A percentile compares a stretch with the other conserved stretches of the same genome.
These are phyloP conservation scores for Emydomyces testavorans DNA, from an alignment of 2,329 filamentous ascomycete species.

Conservation along the genomic window DNA sequence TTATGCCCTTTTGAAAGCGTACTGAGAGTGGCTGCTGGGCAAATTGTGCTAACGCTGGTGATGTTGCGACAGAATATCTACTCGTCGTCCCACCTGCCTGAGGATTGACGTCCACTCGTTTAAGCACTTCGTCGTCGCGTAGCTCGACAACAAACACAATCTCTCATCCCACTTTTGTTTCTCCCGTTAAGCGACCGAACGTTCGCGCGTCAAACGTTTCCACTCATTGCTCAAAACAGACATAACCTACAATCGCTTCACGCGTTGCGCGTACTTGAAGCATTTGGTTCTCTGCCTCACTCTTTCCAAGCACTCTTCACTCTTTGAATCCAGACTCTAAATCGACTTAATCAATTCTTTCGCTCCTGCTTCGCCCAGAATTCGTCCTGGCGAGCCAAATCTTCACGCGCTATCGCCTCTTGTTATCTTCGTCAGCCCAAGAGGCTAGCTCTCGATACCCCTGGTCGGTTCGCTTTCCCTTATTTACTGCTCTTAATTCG, in stretches of 20 bases:
- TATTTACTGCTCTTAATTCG: constrained; percentile 3
- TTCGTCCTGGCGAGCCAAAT: neutral
- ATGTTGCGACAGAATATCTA: constrained; percentile 3
- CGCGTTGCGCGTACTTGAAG: constrained; percentile 8
- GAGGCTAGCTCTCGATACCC: neutral
- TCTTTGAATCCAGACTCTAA: neutral
- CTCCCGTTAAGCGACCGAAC: constrained; percentile 3
- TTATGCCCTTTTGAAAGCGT: neutral
- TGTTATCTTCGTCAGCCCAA: neutral
- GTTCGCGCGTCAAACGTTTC: constrained; percentile 10
- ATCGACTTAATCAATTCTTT: neutral
- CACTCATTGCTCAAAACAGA: constrained; percentile 10
- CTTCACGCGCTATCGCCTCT: neutral
- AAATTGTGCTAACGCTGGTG: constrained; percentile 9
- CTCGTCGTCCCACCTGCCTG: constrained; percentile 7
- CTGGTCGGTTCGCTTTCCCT: neutral
- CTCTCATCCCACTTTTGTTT: neutral
- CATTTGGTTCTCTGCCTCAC: neutral
- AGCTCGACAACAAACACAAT: constrained; percentile 10
- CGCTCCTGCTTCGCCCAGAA: neutral
- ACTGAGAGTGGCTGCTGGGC: neutral
- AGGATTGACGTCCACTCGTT: constrained; percentile 17
- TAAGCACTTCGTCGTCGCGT: constrained; percentile 10
- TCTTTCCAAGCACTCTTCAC: constrained; percentile 1
- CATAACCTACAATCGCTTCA: neutral